Base-by-base conservation (phyloP, 306 rosid genomes). In the Sophora flavescens region DNA sequence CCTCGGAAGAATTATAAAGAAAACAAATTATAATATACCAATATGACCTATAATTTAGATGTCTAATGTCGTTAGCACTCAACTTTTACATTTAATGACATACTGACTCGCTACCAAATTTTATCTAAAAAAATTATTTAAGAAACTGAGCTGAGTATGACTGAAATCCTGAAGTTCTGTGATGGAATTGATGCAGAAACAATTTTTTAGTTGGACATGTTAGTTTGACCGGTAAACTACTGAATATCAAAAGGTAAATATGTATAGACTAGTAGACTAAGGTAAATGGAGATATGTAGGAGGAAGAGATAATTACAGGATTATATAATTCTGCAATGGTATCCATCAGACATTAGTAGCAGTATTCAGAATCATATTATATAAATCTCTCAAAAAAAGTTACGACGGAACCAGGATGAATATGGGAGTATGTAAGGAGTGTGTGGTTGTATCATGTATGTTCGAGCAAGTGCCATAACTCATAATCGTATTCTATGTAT, bases 41-140 rank as follows among this genome's bases (percentile, higher is more conserved):
- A 36, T 58, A 1, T 15, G 61, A 45, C 51, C 2, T 54, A 32
- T 50, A 59, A 58, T 58, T 42, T 56, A 10, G 38, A 63, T 70
- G 15, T 6, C 47, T 56, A 17, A 50, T 36, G 15, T 74, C 11
- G 17, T 17, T 18, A 66, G 51, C 4, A 6, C 26, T 74, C 8
- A 30, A 32, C 62, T 42, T 56, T 17, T 54, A 65, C 3, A 79
- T n/a, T 77, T 8, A 56, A 50, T 33, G 17, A n/a, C 74, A 73
- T 61, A 9, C 3, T 59, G 48, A 32, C 48, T 30, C 4, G 47
- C 2, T 28, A 41, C 62, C 35, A 33, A 62, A 36, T 2, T 63
- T 52, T 51, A 42, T 38, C 60, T 0, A 42, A 41, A 14, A 67
- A 66, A 65, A 5, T 42, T 41, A 54, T 53, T 30, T 0, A 39